These are phyloP conservation scores for Trichoderma atroviride DNA, from an alignment of 2,329 filamentous ascomycete species.

Conservation along the genomic window DNA sequence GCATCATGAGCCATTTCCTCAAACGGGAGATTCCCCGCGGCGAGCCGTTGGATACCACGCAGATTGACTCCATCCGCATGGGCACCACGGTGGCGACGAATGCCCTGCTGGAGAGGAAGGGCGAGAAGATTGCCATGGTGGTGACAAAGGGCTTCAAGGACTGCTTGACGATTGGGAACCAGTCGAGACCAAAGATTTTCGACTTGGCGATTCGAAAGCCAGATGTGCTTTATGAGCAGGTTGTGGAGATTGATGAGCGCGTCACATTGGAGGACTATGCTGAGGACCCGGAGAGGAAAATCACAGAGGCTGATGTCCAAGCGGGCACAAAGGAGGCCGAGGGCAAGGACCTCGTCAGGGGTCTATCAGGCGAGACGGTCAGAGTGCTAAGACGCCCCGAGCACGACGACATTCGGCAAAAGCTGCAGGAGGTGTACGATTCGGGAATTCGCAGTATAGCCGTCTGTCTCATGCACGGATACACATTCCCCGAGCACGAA, in stretches of 20 bases:
- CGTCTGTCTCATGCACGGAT: slow-evolving; percentile 89
- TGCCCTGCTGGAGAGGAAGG: slow-evolving; percentile 85
- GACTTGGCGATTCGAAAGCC: slow-evolving; percentile 86
- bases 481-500: slow-evolving; percentile 88
- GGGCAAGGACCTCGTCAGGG: slow-evolving; percentile 64
- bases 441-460: slow-evolving; percentile 78
- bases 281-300: slow-evolving; percentile 72
- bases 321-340: slow-evolving; percentile 51
- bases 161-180: slow-evolving; percentile 86
- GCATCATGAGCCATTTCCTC: slow-evolving; percentile 79
- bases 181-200: slow-evolving; percentile 87
- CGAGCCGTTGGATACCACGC: slow-evolving; percentile 74
- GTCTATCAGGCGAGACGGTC: slow-evolving; percentile 70
- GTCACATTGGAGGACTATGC: slow-evolving; percentile 92
- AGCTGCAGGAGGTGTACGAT: slow-evolving; percentile 65
- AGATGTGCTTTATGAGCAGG: slow-evolving; percentile 80
- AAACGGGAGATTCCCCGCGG: slow-evolving; percentile 77
- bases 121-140: slow-evolving; percentile 83
- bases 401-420: slow-evolving; percentile 55
- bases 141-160: slow-evolving; percentile 88
- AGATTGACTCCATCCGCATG: slow-evolving; percentile 92
- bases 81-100: slow-evolving; percentile 95
- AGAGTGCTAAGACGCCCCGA: slow-evolving; percentile 65
- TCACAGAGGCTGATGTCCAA: slow-evolving; percentile 57
- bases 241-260: slow-evolving; percentile 88